Evolutionary conservation across 2,329 filamentous ascomycete genomes (phyloP), one percentile per base, ranked within the genome.

Genomic region (Venturia pyrina): DNA sequence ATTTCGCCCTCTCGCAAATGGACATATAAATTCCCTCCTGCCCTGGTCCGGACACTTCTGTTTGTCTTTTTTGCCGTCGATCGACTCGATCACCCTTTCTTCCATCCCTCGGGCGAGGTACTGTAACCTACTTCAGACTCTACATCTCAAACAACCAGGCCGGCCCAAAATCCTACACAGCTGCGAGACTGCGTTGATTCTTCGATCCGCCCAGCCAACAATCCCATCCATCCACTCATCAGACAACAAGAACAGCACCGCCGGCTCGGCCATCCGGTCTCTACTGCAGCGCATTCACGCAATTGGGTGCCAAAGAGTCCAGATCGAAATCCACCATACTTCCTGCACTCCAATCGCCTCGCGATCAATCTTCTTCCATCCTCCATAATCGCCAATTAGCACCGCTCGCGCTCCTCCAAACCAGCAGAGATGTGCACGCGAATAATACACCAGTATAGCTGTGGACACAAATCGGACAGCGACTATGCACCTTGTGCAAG

Each of bases 401-500:
- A 11, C 34, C 37, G 40, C 24, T 53, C 24, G 13, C 32, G 11
- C 19, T 46, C 64, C 67, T 64, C 66, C 69, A 63, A 19, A 37
- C 28, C 24, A 13, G 68, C 70, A 70, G 70, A 64, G 70, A 81
- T 81, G 79, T 82, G 80, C 72, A 79, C 75, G 66, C 74, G 78
- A 71, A 75, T 81, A 69, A 75, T 79, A 69, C 79, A 81, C 74
- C 71, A 73, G 65, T 82, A 81, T 72, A 73, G 75, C 70, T 82
- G 80, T 72, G 78, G 77, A 69, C 79, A 81, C 71, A 73, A 75
- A 67, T 73, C 75, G 48, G 70, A 73, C 61, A 78, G 79, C 66
- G 77, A 75, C 68, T 56, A 64, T 40, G 78, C 79, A 32, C 74
- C 75, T 28, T 82, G 80, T 72, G 79, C 79, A n/a, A 75, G 74